Base-by-base conservation (phyloP, 495 filamentous ascomycete genomes). In the Parathielavia hyrcaniae region DNA sequence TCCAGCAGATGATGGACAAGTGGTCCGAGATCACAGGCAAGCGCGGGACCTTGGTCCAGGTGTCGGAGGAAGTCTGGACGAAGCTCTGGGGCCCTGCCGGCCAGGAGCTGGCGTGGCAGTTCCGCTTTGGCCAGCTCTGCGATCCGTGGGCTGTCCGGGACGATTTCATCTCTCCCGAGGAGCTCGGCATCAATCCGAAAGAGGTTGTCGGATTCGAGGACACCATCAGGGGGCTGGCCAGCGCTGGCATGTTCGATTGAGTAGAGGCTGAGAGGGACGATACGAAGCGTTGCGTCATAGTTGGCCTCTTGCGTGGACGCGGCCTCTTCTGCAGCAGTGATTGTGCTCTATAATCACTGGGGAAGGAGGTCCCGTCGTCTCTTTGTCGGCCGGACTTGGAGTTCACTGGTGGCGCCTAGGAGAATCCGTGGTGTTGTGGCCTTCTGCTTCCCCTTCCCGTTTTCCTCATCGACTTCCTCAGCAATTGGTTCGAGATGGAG, bases 81-180 rank as follows among this genome's bases (percentile, higher is more conserved):
- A 53, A 51, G 45, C 22, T 55, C 26, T 62, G 55, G 55, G 60
- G 60, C 0, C 50, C 52, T 0, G 55, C 60, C 12, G 60, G 50
- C 43, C 34, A 11, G 14, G 60, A 62, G 52, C 46, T 62, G 17
- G 43, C 55, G 11, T 55, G 45, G 51, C 60, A 62, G 55, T 62
- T 62, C 40, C 55, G 46, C 50, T 62, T 62, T 59, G 60, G 60
- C 13, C 55, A 62, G 55, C 13, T 62, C 17, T 58, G 55, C 17
- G 60, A 62, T 52, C 60, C 60, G 19, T 59, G 60, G 60, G 55
- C 35, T 4, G 36, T 20, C 19, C 36, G 51, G 7, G 22, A 39
- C 2, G 38, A 55, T 2, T 55, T 53, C 34, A 54, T 62, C 51
- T 50, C 55, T 14, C 16, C 55, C 1, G 56, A 62, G 51, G 60